A percentile compares a stretch with the other conserved stretches of the same genome.
Conservation (phyloP, 768 basidiomycete genomes). For the Lactarius sanguifluus region DNA sequence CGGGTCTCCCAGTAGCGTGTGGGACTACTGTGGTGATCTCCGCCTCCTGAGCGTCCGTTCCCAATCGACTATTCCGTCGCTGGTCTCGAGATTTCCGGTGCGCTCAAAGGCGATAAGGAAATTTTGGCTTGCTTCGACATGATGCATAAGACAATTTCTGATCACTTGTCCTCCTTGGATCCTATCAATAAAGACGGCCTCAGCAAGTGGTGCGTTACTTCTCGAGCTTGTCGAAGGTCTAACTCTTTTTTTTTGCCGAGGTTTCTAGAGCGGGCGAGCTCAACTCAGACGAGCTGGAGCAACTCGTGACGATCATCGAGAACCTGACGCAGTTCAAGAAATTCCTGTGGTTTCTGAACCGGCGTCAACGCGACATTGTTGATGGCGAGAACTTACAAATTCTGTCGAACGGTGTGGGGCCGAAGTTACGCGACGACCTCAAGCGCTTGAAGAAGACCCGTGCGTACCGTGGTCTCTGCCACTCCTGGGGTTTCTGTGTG, state of each 20-base stretch:
- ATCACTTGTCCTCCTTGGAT: slow-evolving; percentile 94
- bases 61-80: too few relatives aligned
- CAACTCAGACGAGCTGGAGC: slow-evolving; percentile 99
- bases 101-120: too few relatives aligned
- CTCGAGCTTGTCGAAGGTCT: background rate
- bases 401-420: slow-evolving; percentile 63
- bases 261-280: slow-evolving; percentile 81
- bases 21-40: too few relatives aligned
- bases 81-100: too few relatives aligned
- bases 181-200: slow-evolving; percentile 96
- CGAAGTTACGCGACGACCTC: too few relatives aligned
- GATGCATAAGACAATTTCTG: too few relatives aligned
- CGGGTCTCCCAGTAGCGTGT: too few relatives aligned
- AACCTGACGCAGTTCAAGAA: slow-evolving; percentile 99
- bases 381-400: slow-evolving; percentile 98
- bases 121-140: slow-evolving; percentile 40
- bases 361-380: slow-evolving; percentile 92
- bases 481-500: too few relatives aligned
- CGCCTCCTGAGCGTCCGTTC: too few relatives aligned
- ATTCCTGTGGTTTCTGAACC: slow-evolving; percentile 97
- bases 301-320: slow-evolving; percentile 98
- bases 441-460: too few relatives aligned
- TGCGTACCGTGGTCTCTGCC: too few relatives aligned
- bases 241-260: background rate
- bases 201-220: slow-evolving; percentile 76